phyloP scores from a whole-genome alignment of 2,329 filamentous ascomycete species.

The Grosmannia penicillata region DNA sequence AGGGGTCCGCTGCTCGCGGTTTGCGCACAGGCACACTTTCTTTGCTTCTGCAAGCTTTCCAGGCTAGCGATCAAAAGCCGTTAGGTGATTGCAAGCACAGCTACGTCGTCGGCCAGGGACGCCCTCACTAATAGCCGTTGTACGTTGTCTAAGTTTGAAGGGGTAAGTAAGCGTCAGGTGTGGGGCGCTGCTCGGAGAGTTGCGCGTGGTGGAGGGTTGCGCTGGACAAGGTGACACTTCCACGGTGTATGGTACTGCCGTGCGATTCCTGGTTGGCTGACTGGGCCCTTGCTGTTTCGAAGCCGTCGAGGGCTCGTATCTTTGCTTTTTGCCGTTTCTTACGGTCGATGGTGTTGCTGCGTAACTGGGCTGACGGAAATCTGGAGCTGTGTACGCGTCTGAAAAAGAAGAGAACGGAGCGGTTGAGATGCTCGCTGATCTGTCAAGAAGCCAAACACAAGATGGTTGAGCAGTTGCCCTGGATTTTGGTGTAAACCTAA shows the following conservation, averaged over 20 bases:
- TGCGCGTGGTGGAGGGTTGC: constrained; percentile 2
- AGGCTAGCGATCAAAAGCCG: constrained; percentile 7
- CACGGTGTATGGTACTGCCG: too few species aligned
- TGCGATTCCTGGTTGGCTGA: not conserved
- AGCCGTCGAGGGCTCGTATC: not conserved
- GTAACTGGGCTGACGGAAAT: too few species aligned
- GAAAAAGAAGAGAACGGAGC: too few species aligned
- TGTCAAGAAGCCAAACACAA: not conserved
- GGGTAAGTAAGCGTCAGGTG: constrained; percentile 7
- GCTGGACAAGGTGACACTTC: not conserved
- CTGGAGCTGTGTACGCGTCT: not conserved
- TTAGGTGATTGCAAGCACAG: constrained; percentile 7
- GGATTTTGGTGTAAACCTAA: too few species aligned
- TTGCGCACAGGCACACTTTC: constrained; percentile 8
- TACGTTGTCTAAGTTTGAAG: constrained; percentile 10
- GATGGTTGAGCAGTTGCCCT: too few species aligned
- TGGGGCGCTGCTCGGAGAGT: constrained; percentile 3
- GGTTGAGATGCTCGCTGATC: not conserved
- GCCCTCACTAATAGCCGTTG: constrained; percentile 8
- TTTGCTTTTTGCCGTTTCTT: not conserved
- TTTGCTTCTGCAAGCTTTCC: constrained; percentile 2
- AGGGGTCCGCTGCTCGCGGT: constrained; percentile 5
- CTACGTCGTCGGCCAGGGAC: constrained; percentile 11
- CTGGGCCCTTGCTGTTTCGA: constrained; percentile 1
- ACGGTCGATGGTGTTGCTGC: too few species aligned